Percentiles rank a stretch among this genome's conserved stretches.
phyloP scores from a whole-genome alignment of 2,329 filamentous ascomycete species.

The Trichoderma afroharzianum region DNA sequence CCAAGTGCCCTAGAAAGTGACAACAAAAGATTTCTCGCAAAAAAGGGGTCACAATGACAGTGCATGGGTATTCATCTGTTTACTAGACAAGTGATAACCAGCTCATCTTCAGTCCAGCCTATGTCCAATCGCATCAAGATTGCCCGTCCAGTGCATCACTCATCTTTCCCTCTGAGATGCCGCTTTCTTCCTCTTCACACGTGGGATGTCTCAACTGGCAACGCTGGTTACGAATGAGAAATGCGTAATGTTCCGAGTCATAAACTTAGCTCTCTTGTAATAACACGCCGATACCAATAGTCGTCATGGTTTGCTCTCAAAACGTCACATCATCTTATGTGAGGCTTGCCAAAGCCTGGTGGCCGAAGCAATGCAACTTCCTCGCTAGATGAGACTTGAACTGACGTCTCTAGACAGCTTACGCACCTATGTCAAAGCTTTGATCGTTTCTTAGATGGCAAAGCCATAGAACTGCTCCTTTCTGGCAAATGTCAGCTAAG shows the following conservation, averaged over 20 bases:
- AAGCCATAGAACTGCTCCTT: neutral
- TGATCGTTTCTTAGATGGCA: neutral
- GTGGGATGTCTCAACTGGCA: neutral
- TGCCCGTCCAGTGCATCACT: neutral
- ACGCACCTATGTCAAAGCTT: neutral
- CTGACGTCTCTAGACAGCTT: neutral
- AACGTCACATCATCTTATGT: too few species aligned
- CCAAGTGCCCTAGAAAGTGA: neutral
- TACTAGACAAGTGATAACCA: neutral
- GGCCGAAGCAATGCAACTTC: neutral
- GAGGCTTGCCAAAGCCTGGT: neutral
- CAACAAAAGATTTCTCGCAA: neutral
- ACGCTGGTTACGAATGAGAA: neutral
- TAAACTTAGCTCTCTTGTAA: neutral
- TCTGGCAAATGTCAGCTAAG: neutral
- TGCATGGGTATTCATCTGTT: neutral
- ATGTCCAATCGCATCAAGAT: neutral
- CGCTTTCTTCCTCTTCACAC: neutral
- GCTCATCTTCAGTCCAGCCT: neutral
- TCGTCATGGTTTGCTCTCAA: too few species aligned
- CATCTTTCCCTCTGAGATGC: neutral
- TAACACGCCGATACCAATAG: too few species aligned
- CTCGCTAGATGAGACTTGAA: neutral
- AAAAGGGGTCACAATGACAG: neutral
- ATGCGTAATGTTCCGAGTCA: neutral